Percentiles rank a stretch among this genome's conserved stretches.
Evolutionary conservation across 371 early-diverging fungal genomes (phyloP).

Genomic region (Mucor velutinosus): DNA sequence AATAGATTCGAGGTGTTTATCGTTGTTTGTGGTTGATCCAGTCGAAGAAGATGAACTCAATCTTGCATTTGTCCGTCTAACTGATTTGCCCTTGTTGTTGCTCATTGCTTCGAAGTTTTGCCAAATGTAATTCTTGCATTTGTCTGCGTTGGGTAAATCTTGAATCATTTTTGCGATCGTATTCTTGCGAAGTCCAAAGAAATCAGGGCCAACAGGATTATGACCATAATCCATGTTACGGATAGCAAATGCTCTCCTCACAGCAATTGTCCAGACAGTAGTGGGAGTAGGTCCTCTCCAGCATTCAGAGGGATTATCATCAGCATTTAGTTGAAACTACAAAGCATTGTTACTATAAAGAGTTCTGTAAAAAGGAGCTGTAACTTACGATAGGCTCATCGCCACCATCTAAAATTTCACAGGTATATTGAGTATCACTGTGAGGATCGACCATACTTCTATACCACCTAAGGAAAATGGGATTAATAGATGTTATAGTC

Average conservation of each 20-base stretch:
- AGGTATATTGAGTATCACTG: slow-evolving; percentile 67
- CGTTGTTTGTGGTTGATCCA: slow-evolving; percentile 1
- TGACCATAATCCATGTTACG: slow-evolving; percentile 77
- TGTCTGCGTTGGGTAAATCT: slow-evolving; percentile 75
- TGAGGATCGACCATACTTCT: slow-evolving; percentile 74
- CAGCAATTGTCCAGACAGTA: slow-evolving; percentile 46
- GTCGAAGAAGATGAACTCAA: slow-evolving; percentile 12
- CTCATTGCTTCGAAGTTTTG: slow-evolving; percentile 61
- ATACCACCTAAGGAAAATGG: slow-evolving; percentile 48
- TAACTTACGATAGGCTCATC: slow-evolving; percentile 64
- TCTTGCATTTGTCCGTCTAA: slow-evolving; percentile 21
- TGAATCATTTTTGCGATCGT: slow-evolving; percentile 88
- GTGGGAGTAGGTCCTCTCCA: slow-evolving; percentile 45
- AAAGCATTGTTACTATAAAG: not conserved
- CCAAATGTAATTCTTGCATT: slow-evolving; percentile 74
- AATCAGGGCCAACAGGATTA: slow-evolving; percentile 87
- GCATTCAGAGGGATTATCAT: slow-evolving; percentile 40
- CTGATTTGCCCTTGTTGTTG: slow-evolving; percentile 28
- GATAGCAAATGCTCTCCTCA: slow-evolving; percentile 56
- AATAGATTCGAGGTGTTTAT: not conserved
- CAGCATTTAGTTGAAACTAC: slow-evolving; percentile 42
- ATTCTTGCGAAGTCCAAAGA: slow-evolving; percentile 85
- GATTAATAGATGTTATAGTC: not conserved
- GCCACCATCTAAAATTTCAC: slow-evolving; percentile 78
- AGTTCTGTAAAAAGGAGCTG: not conserved